Evolutionary conservation across 139 green algal genomes (phyloP), one percentile per base, ranked within the genome.

Genomic region (Chlamydomonas sp.): DNA sequence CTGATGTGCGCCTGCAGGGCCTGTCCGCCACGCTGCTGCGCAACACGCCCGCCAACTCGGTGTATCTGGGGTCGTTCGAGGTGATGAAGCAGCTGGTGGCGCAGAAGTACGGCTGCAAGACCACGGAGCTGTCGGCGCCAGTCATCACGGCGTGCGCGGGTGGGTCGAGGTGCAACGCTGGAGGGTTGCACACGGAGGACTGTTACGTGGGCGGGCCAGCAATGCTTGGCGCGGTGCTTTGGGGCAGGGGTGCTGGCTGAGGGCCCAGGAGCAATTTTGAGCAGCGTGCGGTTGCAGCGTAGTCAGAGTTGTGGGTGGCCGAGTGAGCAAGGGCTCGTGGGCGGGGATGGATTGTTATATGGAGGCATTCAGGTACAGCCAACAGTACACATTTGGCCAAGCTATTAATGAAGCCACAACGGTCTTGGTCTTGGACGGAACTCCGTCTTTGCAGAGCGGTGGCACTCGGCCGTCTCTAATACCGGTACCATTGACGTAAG

Each of bases 11-110:
- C 12, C 77, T 18, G 61, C 93, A 98, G 93, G 97, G 96, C 49
- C 92, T 99, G 67, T 84, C 88, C 9, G 87, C 96, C 61, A 99
- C 97, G 8, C 79, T 99, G 2, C 73, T 97, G 80, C 92, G 97
- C n/a, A 99, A 99, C 90, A 95, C 95, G 4, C 97, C 97, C 10
- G 97, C 97, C 77, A 99, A 99, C 83, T 93, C 96, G 2, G 89
- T 98, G n/a, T 99, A 98, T 94, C 93, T 99, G 64, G 97, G 97
- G 14, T 95, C 94, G 63, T 99, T 99, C 79, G 97, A 99, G 89
- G 95, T 97, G 73, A 71, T 98, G 60, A 99, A 99, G 93, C 74
- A 84, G 73, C 58, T 80, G 85, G 87, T 88, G 57, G 82, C 80
- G 63, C 31, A 20, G 20, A 71, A 57, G 2, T 84, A 89, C 75